Base-by-base conservation (phyloP, 495 filamentous ascomycete genomes). In the Melanomma pulvis-pyrius region DNA sequence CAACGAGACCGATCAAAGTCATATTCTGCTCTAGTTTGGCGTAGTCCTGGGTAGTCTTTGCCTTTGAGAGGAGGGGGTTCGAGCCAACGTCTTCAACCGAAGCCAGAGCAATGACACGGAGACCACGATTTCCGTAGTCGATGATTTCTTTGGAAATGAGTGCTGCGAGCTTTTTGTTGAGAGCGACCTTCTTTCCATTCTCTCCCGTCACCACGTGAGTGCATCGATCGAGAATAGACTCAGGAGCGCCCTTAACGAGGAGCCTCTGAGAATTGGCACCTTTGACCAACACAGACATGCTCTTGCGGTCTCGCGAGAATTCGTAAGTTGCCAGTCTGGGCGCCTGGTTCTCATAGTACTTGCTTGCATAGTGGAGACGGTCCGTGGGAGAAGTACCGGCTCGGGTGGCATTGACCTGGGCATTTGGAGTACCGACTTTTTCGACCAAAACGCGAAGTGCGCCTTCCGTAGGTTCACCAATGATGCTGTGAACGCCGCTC, bases 261-360 rank as follows among this genome's bases (percentile, higher is more conserved):
- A 99, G 87, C 74, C 88, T 90, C 75, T 93, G 84, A 34, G 86
- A 75, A 46, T 81, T 81, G 50, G 82, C 85, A 57, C 88, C 61
- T n/a, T 71, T 87, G 51, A 94, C 89, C 19, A 97, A 84, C 29
- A 98, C 96, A 26, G 96, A 99, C 96, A 99, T 99, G 74, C 96
- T 98, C 83, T 99, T 99, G 22, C 96, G 85, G 76, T 98, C 96
- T 73, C 96, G 88, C 5, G 96, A 98, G 78, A 99, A 99, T 75
- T 99, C 96, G 67, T 93, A 99, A 15, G 92, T 96, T 1, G 93
- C 87, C 61, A 96, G 83, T 58, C 88, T 85, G 32, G 87, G 86
- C 52, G 85, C 83, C 70, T 83, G 82, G 59, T 86, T 80, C 79
- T 96, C 93, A 74, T 96, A 97, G 81, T 88, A 90, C 41, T 86